phyloP scores from a whole-genome alignment of 2,329 filamentous ascomycete species.

The Fusarium praegraminearum region DNA sequence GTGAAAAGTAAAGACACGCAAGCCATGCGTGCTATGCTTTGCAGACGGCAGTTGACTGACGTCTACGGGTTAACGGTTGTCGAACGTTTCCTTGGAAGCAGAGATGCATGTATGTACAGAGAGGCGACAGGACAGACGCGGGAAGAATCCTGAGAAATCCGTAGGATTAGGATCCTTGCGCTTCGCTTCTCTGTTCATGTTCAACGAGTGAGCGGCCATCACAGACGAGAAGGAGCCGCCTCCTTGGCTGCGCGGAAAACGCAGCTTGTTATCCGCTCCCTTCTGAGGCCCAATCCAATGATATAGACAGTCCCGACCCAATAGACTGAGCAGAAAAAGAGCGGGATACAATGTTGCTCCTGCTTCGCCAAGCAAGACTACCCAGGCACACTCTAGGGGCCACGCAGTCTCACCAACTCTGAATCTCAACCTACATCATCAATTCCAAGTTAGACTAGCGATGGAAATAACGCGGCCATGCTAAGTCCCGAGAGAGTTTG shows the following conservation, averaged over 20 bases:
- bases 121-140: conserved; percentile 34
- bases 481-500: conserved; percentile 12
- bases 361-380: conserved; percentile 16
- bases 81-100: conserved; percentile 26
- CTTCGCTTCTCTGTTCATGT: conserved; percentile 36
- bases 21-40: conserved; percentile 24
- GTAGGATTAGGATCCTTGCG: conserved; percentile 48
- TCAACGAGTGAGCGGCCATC: conserved; percentile 39
- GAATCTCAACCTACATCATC: conserved; percentile 15
- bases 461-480: conserved; percentile 36
- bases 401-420: conserved; percentile 23
- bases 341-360: conserved; percentile 13
- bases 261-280: conserved; percentile 15
- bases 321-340: conserved; percentile 9
- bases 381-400: conserved; percentile 29
- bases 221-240: conserved; percentile 35
- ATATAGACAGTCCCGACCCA: conserved; percentile 16
- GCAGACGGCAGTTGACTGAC: conserved; percentile 30
- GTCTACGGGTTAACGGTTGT: conserved; percentile 11
- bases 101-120: conserved; percentile 25
- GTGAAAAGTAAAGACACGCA: conserved; percentile 16
- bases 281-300: conserved; percentile 28
- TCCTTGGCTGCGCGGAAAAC: conserved; percentile 32
- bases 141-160: conserved; percentile 37
- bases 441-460: conserved; percentile 8